Conservation (phyloP, 106 monocot species). For the Posidonia australis region DNA sequence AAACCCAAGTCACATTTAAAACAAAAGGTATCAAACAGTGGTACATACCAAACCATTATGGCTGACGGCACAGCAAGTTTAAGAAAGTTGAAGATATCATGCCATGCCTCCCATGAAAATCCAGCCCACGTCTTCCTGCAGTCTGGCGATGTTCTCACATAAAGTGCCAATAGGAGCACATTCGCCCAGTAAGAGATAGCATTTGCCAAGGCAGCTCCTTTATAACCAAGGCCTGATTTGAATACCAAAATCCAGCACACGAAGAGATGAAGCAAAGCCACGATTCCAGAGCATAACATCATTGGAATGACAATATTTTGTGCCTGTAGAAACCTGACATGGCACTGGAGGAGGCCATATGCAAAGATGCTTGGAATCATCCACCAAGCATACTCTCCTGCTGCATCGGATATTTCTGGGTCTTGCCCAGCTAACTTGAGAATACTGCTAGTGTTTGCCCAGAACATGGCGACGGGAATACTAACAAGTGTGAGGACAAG, state of each 20-base stretch:
- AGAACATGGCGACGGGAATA: constrained; percentile 38
- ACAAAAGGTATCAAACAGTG: no score
- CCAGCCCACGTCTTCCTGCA: constrained; percentile 60
- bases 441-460: constrained; percentile 41
- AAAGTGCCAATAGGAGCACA: constrained; percentile 37
- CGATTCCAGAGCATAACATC: constrained; percentile 31
- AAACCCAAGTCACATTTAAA: no score
- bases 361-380: constrained; percentile 62
- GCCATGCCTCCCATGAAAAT: constrained; percentile 44
- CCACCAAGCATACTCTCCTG: constrained; percentile 53
- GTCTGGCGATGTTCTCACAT: constrained; percentile 36
- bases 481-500: constrained; percentile 25
- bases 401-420: constrained; percentile 40
- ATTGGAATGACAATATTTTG: constrained; percentile 56
- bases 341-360: constrained; percentile 50
- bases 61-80: constrained; percentile 70
- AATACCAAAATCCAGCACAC: constrained; percentile 67
- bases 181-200: constrained; percentile 64
- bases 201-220: constrained; percentile 57
- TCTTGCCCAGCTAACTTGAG: constrained; percentile 42
- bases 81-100: constrained; percentile 30
- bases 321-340: constrained; percentile 48
- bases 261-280: constrained; percentile 31
- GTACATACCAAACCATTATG: constrained; percentile 67
- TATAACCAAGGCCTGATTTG: constrained; percentile 49